phyloP scores from a whole-genome alignment of 345 rosid species.

The Anacardium occidentale region DNA sequence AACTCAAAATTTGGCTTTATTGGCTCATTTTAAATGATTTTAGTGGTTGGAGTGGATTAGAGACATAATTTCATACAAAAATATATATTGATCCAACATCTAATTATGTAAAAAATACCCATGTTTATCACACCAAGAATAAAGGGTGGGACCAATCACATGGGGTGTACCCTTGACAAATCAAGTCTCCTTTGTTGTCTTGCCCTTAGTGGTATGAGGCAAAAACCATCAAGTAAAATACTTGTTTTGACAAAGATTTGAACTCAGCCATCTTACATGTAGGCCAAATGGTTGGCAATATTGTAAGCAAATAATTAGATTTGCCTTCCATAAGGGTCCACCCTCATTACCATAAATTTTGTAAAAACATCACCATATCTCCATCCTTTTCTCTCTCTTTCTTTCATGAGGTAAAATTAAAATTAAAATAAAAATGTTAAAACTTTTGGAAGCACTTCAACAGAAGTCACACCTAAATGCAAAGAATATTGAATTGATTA shows the following conservation, averaged over 20 bases:
- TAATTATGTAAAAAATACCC: too few relatives aligned
- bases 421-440: background rate
- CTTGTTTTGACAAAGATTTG: background rate
- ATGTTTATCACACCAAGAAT: too few relatives aligned
- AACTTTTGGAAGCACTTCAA: background rate
- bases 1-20: background rate
- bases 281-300: background rate
- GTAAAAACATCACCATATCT: background rate
- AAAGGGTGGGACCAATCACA: background rate
- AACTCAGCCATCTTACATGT: background rate
- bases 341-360: background rate
- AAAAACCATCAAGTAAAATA: background rate
- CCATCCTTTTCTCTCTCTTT: too few relatives aligned
- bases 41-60: too few relatives aligned
- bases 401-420: too few relatives aligned
- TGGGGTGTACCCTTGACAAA: background rate
- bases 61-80: too few relatives aligned
- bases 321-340: conserved; percentile 1
- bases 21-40: background rate
- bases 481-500: too few relatives aligned
- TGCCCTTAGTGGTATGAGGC: background rate
- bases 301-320: background rate
- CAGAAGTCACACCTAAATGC: background rate
- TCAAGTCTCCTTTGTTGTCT: background rate
- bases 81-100: too few relatives aligned